Evolutionary conservation across 208 protist species (phyloP).

Genomic region (Leishmania martiniquensis): DNA sequence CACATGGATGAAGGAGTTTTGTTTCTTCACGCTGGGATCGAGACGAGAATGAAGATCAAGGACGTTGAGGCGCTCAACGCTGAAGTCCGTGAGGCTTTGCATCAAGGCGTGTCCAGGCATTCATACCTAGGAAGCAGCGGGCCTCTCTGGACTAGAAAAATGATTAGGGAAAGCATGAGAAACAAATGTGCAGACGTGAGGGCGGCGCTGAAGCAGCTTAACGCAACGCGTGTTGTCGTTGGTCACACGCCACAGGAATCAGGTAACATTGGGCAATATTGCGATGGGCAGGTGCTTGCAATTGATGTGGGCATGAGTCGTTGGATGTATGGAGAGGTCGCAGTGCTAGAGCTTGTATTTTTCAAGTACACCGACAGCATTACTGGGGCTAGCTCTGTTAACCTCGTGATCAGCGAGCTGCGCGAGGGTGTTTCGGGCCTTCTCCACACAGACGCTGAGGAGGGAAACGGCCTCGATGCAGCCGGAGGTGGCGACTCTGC

Average conservation of each 20-base stretch:
- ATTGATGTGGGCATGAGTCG: slow-evolving; percentile 77
- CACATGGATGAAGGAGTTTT: slow-evolving; percentile 50
- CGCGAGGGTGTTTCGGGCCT: slow-evolving; percentile 5
- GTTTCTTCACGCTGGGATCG: slow-evolving; percentile 80
- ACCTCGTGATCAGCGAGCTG: slow-evolving; percentile 39
- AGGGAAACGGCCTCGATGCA: slow-evolving; percentile 1
- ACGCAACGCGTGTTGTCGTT: slow-evolving; percentile 65
- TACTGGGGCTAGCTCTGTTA: slow-evolving; percentile 10
- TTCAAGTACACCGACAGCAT: slow-evolving; percentile 26
- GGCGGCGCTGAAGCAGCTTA: slow-evolving; percentile 34
- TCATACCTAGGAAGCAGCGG: slow-evolving; percentile 49
- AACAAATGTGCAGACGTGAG: slow-evolving; percentile 48
- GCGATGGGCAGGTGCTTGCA: slow-evolving; percentile 58
- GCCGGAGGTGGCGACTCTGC: not conserved
- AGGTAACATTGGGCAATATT: slow-evolving; percentile 65
- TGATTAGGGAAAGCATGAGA: slow-evolving; percentile 63
- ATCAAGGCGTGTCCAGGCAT: slow-evolving; percentile 33
- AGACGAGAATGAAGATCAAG: slow-evolving; percentile 30
- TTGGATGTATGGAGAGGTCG: slow-evolving; percentile 76
- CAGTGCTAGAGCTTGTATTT: slow-evolving; percentile 59
- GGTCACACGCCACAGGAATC: slow-evolving; percentile 71
- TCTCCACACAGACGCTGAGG: not conserved
- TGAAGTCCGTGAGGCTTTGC: slow-evolving; percentile 42
- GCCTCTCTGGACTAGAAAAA: slow-evolving; percentile 73
- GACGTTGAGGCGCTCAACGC: slow-evolving; percentile 45